Conservation (phyloP, 768 basidiomycete species). For the Arthromyces matolae region DNA sequence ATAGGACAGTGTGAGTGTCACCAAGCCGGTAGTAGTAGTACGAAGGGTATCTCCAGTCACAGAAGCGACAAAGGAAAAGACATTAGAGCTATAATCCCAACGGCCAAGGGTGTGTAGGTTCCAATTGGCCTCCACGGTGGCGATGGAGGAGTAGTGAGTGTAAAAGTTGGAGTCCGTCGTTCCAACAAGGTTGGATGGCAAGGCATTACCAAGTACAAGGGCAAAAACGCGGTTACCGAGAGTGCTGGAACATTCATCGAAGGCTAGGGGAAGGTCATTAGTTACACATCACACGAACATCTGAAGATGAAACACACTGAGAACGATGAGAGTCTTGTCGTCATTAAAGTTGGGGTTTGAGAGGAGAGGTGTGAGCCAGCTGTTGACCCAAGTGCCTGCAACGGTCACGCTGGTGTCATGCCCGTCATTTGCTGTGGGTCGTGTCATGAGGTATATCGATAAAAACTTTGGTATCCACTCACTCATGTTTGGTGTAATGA, state of each 20-base stretch:
- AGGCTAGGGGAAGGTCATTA: conserved; percentile 25
- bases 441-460: not conserved
- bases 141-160: conserved; percentile 57
- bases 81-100: conserved; percentile 34
- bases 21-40: not conserved
- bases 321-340: conserved; percentile 49
- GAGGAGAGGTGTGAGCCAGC: conserved; percentile 52
- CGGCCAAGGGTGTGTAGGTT: conserved; percentile 59
- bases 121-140: conserved; percentile 64
- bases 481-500: conserved; percentile 58
- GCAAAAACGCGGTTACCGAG: conserved; percentile 46
- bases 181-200: conserved; percentile 39
- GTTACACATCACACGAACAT: not conserved
- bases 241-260: conserved; percentile 49
- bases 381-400: conserved; percentile 40
- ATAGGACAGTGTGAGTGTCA: conserved; percentile 20
- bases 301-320: conserved; percentile 26
- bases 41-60: conserved; percentile 39
- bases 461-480: conserved; percentile 13
- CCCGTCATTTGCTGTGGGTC: conserved; percentile 41
- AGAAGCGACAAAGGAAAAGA: conserved; percentile 48
- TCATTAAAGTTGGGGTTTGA: conserved; percentile 51
- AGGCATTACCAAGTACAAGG: conserved; percentile 39
- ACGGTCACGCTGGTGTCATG: conserved; percentile 60
- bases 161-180: conserved; percentile 54